Conservation (phyloP, 2,329 filamentous ascomycete species). For the Dactylellina haptotyla region DNA sequence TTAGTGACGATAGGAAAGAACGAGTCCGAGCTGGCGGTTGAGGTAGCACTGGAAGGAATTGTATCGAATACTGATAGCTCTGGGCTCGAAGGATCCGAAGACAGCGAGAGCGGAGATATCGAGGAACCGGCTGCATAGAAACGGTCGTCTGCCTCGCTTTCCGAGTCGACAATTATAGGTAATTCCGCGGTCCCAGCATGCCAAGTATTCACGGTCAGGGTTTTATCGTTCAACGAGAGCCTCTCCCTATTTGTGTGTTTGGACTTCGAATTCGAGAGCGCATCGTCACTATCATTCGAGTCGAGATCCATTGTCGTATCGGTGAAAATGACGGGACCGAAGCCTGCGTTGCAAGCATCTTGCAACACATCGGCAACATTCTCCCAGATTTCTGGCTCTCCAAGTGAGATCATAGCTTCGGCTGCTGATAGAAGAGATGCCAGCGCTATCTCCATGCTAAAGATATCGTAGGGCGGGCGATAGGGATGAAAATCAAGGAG, state of each 20-base stretch:
- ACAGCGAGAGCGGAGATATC: slow-evolving; percentile 1
- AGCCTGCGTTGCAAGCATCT: too few relatives aligned
- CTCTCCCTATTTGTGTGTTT: too few relatives aligned
- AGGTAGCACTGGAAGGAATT: slow-evolving; percentile 17
- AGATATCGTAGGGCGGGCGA: too few relatives aligned
- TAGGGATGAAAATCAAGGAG: not conserved
- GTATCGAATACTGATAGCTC: slow-evolving; percentile 29
- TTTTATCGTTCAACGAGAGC: not conserved
- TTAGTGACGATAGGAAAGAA: slow-evolving; percentile 2
- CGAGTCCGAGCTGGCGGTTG: slow-evolving; percentile 5
- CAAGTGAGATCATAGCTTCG: not conserved
- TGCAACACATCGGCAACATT: slow-evolving; percentile 7
- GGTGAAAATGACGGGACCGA: too few relatives aligned
- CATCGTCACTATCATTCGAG: too few relatives aligned
- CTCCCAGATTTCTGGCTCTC: not conserved
- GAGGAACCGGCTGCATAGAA: not conserved
- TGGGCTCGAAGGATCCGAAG: slow-evolving; percentile 2
- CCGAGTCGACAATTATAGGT: slow-evolving; percentile 27
- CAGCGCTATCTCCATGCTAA: slow-evolving; percentile 17
- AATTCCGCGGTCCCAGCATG: not conserved
- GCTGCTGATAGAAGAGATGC: slow-evolving; percentile 9
- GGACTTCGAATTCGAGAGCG: too few relatives aligned
- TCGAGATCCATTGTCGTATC: not conserved
- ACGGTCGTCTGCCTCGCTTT: slow-evolving; percentile 14
- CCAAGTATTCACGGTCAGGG: not conserved